A percentile compares a stretch with the other conserved stretches of the same genome.
phyloP scores from a whole-genome alignment of 2,329 filamentous ascomycete species.

The Plenodomus lindquistii region DNA sequence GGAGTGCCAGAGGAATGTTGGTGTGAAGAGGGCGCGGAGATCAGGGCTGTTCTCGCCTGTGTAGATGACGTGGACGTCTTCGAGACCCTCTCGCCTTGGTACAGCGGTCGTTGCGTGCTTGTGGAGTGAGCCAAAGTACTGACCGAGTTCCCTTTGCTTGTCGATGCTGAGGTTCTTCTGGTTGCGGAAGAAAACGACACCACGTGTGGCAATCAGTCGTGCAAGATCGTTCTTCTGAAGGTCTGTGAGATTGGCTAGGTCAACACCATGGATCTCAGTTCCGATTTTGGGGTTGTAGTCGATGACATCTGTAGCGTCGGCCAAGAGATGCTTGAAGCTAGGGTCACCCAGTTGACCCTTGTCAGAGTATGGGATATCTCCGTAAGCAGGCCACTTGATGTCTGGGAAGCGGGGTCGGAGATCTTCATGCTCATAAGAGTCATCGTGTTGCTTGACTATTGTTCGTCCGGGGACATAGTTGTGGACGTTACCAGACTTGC shows the following conservation, averaged over 20 bases:
- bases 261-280: conserved; percentile 57
- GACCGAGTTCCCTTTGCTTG: conserved; percentile 56
- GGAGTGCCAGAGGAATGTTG: conserved; percentile 60
- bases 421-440: conserved; percentile 56
- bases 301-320: conserved; percentile 58
- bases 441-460: conserved; percentile 49
- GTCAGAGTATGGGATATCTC: conserved; percentile 56
- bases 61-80: conserved; percentile 62
- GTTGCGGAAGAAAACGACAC: conserved; percentile 62
- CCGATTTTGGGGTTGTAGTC: conserved; percentile 62
- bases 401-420: conserved; percentile 59
- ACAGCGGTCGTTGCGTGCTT: conserved; percentile 60
- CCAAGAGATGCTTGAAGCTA: conserved; percentile 57
- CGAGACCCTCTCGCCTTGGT: conserved; percentile 53
- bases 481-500: conserved; percentile 31
- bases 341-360: conserved; percentile 59
- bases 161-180: conserved; percentile 60
- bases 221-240: conserved; percentile 60
- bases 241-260: conserved; percentile 55
- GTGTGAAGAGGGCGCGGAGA: conserved; percentile 58
- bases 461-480: conserved; percentile 56
- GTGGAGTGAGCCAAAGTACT: conserved; percentile 58
- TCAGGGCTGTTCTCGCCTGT: conserved; percentile 58
- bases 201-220: conserved; percentile 57
- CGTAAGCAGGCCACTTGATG: conserved; percentile 56